Evolutionary conservation across 345 rosid genomes (phyloP), one percentile per base, ranked within the genome.

Genomic region (Kandelia obovata): DNA sequence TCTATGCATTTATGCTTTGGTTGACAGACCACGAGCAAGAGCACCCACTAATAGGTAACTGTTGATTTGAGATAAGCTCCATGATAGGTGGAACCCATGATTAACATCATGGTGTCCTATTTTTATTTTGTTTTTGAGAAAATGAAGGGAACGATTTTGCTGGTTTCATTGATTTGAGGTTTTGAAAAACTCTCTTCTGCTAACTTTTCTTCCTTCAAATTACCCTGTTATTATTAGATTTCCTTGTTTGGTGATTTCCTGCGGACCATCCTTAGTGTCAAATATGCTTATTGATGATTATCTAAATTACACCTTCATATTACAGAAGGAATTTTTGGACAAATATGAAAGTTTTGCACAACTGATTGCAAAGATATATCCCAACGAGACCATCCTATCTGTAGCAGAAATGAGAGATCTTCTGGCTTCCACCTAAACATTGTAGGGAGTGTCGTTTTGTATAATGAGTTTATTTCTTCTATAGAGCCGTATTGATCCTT

Each of bases 291-390:
- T 16, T 27, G 28, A 56, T 27, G 17, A 56, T 53, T 16, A 32
- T 39, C 7, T 21, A 62, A 56, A 7, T 5, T 23, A 35, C 9
- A 32, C 21, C 34, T 57, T 55, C 34, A 67, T 59, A 71, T 76
- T 76, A 57, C 97, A 95, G 96, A 89, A 92, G 74, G 99, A 95
- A 68, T 95, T 92, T 73, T 75, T 89, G 82, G 97, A 92, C 87
- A 95, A 95, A 83, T 89, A 95, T 52, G 99, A 95, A 57, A 87
- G 93, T 82, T 92, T 90, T 65, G 97, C 81, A 16, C 96, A 90
- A 77, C 87, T 87, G 2, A 88, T 90, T 62, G 92, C 96, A 20
- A 95, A 92, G 84, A 85, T 95, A 69, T 95, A 95, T 72, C 96
- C 96, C 2, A 83, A 26, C 0, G 99, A 92, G 84, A 79, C 79